Evolutionary conservation across 202 grass and related monocot genomes (phyloP), one percentile per base, ranked within the genome.

Genomic region (Setaria italica): DNA sequence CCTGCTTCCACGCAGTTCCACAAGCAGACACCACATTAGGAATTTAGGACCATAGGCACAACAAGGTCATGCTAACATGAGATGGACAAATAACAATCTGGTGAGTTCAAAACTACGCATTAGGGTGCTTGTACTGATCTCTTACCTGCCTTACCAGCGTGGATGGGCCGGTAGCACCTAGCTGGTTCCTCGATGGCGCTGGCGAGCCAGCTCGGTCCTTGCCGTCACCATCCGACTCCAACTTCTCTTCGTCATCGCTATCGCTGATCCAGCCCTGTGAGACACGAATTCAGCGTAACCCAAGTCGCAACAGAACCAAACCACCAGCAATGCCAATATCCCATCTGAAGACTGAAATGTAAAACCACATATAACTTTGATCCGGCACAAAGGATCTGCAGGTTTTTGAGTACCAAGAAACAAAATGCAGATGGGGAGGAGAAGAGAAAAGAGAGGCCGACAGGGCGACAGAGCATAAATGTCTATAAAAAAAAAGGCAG

Each of bases 261-360:
- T 89, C 86, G 15, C 84, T 84, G 21, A 33, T 78, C 88, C 80
- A 87, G 55, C 88, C 74, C 94, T 97, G 77, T 51, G 14, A 33
- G 85, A 62, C 69, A 86, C 2, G 16, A 51, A 43, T 69, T 49
- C 59, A 72, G 0, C 43, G 33, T 33, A 64, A 42, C 29, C 67
- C 16, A 37, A 35, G 6, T 16, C 67, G 54, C 54, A 46, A 20
- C 2, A 12, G 79, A 75, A 80, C 15, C 15, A 69, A 88, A 69
- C 20, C 30, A 87, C 11, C 2, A 69, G 2, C 10, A 33, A 62
- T 53, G 70, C 30, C 3, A 34, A 17, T 19, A 19, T 50, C 3
- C 25, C 14, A 32, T 54, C 29, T 15, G 4, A 25, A 25, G 25
- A 25, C 25, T 25, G 25, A 74, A 74, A 74, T 17, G 7, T 35